Evolutionary conservation across 352 stramenopile species (phyloP).

Genomic region (Phytophthora pini): DNA sequence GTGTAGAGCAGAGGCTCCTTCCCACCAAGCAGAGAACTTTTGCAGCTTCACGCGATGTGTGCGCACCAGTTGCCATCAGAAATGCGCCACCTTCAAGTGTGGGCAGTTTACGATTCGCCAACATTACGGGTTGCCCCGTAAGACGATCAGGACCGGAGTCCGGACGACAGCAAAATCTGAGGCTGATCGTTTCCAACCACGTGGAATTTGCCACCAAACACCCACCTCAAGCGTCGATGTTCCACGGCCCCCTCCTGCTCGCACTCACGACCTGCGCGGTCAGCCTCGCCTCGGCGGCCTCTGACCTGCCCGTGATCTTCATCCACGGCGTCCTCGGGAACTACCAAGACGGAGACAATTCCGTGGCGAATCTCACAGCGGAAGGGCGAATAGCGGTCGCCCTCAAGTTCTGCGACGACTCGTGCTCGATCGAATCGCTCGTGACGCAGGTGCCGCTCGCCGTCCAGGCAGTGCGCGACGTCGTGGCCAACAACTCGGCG

Average conservation of each 20-base stretch:
- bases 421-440: slow-evolving; percentile 35
- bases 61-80: not conserved
- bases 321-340: slow-evolving; percentile 44
- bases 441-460: slow-evolving; percentile 35
- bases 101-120: not conserved
- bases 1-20: slow-evolving; percentile 4
- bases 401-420: slow-evolving; percentile 43
- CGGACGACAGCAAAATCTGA: not conserved
- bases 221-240: slow-evolving; percentile 2
- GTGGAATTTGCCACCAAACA: not conserved
- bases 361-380: slow-evolving; percentile 34
- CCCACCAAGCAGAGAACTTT: not conserved
- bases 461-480: slow-evolving; percentile 40
- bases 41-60: slow-evolving; percentile 1
- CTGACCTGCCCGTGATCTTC: slow-evolving; percentile 45
- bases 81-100: not conserved
- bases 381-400: slow-evolving; percentile 34
- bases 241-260: slow-evolving; percentile 1
- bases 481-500: slow-evolving; percentile 16
- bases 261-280: slow-evolving; percentile 3
- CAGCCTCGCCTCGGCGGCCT: slow-evolving; percentile 8
- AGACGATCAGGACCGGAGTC: too few species aligned
- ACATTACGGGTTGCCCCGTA: too few species aligned
- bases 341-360: slow-evolving; percentile 14
- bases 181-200: not conserved